Conservation (phyloP, 352 stramenopile genomes). For the Pythium utonaiense region DNA sequence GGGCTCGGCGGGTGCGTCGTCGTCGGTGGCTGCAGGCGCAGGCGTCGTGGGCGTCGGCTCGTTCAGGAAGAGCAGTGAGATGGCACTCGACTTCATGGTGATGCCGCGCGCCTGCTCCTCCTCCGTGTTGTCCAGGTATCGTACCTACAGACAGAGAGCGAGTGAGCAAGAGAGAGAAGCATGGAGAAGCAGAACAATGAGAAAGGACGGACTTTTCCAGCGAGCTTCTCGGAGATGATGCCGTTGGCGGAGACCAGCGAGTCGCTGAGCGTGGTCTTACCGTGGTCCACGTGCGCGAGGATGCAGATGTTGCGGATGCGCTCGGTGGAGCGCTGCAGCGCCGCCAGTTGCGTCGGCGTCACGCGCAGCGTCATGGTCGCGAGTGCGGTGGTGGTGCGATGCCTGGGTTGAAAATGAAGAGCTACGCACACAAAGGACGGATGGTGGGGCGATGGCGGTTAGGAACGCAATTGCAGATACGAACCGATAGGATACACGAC, state of each 20-base stretch:
- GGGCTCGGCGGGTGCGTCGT: constrained; percentile 25
- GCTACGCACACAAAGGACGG: not conserved
- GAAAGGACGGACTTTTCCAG: constrained; percentile 59
- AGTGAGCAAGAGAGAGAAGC: not conserved
- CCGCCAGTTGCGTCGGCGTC: constrained; percentile 47
- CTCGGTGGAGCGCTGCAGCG: constrained; percentile 65
- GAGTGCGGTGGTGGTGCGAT: not conserved
- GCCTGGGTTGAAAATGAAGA: constrained; percentile 1
- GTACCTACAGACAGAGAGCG: constrained; percentile 39
- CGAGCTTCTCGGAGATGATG: constrained; percentile 96
- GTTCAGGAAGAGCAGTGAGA: constrained; percentile 91
- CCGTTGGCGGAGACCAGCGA: constrained; percentile 95
- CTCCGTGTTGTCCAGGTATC: constrained; percentile 94
- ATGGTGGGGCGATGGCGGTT: not conserved
- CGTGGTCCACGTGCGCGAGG: constrained; percentile 94
- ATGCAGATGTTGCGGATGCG: constrained; percentile 95
- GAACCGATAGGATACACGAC: not conserved
- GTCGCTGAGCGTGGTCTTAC: constrained; percentile 91
- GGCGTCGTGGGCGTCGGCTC: constrained; percentile 27
- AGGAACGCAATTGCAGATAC: not conserved
- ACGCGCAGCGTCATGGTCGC: constrained; percentile 31
- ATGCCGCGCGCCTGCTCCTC: constrained; percentile 95
- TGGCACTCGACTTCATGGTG: constrained; percentile 96
- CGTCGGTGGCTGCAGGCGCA: constrained; percentile 14
- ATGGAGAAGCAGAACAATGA: not conserved